phyloP scores from a whole-genome alignment of 2,329 filamentous ascomycete genomes.

The Polytolypa hystricis region DNA sequence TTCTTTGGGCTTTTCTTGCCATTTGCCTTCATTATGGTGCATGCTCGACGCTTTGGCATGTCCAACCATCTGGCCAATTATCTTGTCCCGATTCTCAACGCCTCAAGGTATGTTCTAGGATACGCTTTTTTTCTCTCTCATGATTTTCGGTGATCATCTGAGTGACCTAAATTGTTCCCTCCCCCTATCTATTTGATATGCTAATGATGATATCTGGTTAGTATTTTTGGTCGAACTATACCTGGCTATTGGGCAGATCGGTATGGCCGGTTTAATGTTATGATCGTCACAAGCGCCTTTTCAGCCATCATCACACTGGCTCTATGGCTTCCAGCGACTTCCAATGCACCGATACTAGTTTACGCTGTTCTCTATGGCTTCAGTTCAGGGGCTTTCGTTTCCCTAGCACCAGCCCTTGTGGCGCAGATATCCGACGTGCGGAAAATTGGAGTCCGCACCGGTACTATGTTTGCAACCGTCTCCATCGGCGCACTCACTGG shows the following conservation, averaged over 20 bases:
- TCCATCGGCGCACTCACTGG: constrained; percentile 56
- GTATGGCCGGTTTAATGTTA: constrained; percentile 43
- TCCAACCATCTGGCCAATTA: constrained; percentile 38
- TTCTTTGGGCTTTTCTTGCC: constrained; percentile 51
- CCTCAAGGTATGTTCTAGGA: constrained; percentile 24
- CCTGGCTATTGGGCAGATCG: constrained; percentile 45
- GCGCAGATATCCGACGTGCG: constrained; percentile 60
- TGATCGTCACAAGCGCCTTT: constrained; percentile 39
- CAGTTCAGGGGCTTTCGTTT: constrained; percentile 54
- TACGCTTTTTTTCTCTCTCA: neutral
- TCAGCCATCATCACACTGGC: constrained; percentile 40
- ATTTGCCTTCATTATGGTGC: constrained; percentile 39
- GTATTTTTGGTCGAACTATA: constrained; percentile 46
- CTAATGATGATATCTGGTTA: constrained; percentile 3
- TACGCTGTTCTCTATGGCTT: constrained; percentile 62
- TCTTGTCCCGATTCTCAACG: constrained; percentile 45
- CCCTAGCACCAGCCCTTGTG: constrained; percentile 51
- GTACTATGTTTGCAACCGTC: constrained; percentile 51
- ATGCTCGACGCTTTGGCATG: constrained; percentile 41
- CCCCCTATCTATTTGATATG: neutral
- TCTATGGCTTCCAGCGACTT: constrained; percentile 44
- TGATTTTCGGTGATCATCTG: too few species aligned
- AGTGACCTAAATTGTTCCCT: too few species aligned
- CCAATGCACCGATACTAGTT: constrained; percentile 48
- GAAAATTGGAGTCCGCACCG: constrained; percentile 58